Evolutionary conservation across 2,329 filamentous ascomycete genomes (phyloP), one percentile per base, ranked within the genome.

Genomic region (Didymella keratinophila): DNA sequence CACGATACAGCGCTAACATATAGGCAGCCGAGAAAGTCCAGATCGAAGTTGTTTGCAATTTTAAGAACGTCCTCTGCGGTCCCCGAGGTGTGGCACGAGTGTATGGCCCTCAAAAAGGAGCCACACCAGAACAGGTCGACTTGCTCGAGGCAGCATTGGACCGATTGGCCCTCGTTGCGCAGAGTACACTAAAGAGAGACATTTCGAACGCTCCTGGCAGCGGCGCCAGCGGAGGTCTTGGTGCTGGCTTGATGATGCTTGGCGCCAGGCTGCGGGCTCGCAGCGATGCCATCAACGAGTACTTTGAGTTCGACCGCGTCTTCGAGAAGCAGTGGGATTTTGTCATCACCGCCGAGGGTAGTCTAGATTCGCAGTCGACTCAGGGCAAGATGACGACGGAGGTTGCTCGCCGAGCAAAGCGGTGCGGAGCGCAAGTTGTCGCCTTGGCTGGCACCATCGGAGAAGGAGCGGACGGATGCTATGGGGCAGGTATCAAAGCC

Each of bases 321-420:
- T 80, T 85, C 52, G 75, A 79, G 14, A 68, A 78, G 27, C 61
- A 65, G 21, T 83, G 80, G 61, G 79, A 85, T 56, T 75, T 85
- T 8, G 80, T 84, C 0, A 75, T 85, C 61, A 85, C 82, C 0
- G 83, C 82, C 1, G 83, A 85, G 64, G 82, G 83, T 0, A 80
- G 81, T 10, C 77, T 85, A 16, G 83, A 85, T 61, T 76, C 78
- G 44, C 83, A 84, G 61, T 83, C 82, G 0, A 79, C 82, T 0
- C 72, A 77, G 42, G 83, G 83, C 2, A 85, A 85, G 66, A 83
- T 85, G 61, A 82, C 83, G 9, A 82, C 79, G 3, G 82, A 84
- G 65, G 78, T 85, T 25, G 83, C 82, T 10, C 72, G 77, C 51
- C 76, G 81, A 10, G 82, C 82, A 3, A 81, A 79, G 65, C 71